These are phyloP conservation scores for Umbelopsis sp. DNA, from an alignment of 192 early-diverging fungal genomes.

Conservation along the genomic window DNA sequence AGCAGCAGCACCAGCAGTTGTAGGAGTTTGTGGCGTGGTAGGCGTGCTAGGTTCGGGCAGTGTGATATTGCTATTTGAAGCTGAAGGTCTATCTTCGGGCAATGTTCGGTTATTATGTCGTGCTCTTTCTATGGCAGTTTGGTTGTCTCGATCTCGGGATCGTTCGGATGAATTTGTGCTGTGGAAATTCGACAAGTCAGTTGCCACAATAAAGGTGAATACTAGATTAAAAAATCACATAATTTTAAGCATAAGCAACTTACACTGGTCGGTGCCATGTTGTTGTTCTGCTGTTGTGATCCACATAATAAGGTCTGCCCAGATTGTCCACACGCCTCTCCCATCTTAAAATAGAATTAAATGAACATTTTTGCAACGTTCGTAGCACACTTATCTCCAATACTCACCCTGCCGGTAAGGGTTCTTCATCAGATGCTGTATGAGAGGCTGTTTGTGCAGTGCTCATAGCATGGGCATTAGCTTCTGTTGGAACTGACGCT, in stretches of 20 bases:
- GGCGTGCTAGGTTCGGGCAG: constrained; percentile 24
- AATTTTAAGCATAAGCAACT: no score
- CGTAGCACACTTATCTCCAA: not conserved
- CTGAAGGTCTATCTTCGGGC: constrained; percentile 59
- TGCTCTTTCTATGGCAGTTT: constrained; percentile 72
- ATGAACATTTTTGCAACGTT: not conserved
- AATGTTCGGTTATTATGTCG: constrained; percentile 81
- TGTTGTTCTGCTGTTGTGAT: constrained; percentile 92
- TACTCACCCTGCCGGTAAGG: constrained; percentile 31
- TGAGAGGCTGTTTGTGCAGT: constrained; percentile 7
- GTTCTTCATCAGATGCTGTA: constrained; percentile 10
- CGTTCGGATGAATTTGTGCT: not conserved
- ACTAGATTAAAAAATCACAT: not conserved
- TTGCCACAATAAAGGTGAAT: not conserved
- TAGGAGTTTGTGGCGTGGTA: constrained; percentile 33
- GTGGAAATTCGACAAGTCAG: not conserved
- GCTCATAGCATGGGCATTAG: not conserved
- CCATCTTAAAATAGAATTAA: constrained; percentile 64
- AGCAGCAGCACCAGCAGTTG: constrained; percentile 23
- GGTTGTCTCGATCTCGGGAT: constrained; percentile 49
- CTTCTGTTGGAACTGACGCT: not conserved
- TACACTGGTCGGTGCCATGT: constrained; percentile 79
- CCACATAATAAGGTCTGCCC: constrained; percentile 93
- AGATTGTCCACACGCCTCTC: constrained; percentile 92
- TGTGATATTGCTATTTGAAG: not conserved